Conservation (phyloP, 1,284 basidiomycete species). For the Trichosporon sp. region DNA sequence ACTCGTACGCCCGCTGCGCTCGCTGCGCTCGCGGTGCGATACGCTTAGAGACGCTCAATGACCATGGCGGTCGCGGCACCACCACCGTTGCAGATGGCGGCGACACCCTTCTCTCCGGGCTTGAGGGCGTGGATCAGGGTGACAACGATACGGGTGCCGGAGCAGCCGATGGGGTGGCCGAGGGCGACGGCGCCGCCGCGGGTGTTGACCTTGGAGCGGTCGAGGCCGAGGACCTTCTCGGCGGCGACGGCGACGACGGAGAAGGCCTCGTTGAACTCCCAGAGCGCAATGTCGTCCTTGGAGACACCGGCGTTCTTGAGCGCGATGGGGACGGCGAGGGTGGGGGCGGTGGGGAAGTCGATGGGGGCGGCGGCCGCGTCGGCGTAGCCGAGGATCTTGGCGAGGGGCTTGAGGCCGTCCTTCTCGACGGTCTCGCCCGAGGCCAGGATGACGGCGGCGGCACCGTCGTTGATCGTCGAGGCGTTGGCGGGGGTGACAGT, state of each 20-base stretch:
- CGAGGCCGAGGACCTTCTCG: constrained; percentile 80
- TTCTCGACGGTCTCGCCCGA: constrained; percentile 84
- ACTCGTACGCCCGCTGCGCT: background rate
- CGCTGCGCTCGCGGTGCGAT: background rate
- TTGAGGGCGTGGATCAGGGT: constrained; percentile 88
- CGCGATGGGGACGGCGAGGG: constrained; percentile 83
- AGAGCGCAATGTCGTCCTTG: constrained; percentile 79
- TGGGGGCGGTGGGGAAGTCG: constrained; percentile 94
- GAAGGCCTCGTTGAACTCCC: constrained; percentile 98
- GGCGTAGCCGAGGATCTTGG: constrained; percentile 87
- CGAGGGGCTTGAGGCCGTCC: constrained; percentile 82
- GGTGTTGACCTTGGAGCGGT: constrained; percentile 84
- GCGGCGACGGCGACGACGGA: constrained; percentile 88
- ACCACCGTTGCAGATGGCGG: constrained; percentile 96
- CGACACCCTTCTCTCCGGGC: constrained; percentile 93
- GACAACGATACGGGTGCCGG: constrained; percentile 90
- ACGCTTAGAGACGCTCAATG: constrained; percentile 68
- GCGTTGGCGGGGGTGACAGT: constrained; percentile 94
- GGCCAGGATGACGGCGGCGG: constrained; percentile 91
- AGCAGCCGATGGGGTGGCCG: constrained; percentile 91
- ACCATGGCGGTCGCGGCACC: constrained; percentile 88
- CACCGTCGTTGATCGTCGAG: constrained; percentile 92
- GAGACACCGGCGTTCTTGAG: constrained; percentile 81
- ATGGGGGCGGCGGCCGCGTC: constrained; percentile 95
- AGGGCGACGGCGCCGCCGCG: constrained; percentile 92